A percentile compares a stretch with the other conserved stretches of the same genome.
Evolutionary conservation across 805 yeast species (phyloP).

Genomic region (Starmerella geochares): DNA sequence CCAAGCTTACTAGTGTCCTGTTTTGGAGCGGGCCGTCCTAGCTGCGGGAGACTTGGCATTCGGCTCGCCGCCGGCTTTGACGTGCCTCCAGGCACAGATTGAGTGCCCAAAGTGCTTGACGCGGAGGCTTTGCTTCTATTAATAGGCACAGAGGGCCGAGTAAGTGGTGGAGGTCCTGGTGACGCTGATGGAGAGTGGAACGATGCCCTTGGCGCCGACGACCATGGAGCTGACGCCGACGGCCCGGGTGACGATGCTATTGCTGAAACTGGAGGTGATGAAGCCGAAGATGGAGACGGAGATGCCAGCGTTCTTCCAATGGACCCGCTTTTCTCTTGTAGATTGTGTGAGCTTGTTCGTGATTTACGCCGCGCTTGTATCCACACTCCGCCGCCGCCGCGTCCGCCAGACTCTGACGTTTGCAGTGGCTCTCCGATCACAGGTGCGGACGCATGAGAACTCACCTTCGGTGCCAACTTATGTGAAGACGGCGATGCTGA

Average conservation of each 20-base stretch:
- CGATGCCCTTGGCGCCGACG: neutral
- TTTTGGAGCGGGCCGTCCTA: neutral
- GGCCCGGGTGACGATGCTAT: neutral
- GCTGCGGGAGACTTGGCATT: neutral
- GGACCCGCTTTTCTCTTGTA: constrained; percentile 1
- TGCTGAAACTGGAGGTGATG: neutral
- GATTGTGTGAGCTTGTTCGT: constrained; percentile 1
- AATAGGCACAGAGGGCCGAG: no score
- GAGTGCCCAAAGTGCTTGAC: no score
- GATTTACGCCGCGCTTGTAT: constrained; percentile 1
- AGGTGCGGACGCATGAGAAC: no score
- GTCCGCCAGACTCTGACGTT: no score
- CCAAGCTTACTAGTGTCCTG: neutral
- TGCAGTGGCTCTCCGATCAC: no score
- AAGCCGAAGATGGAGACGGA: neutral
- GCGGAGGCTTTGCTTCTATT: neutral
- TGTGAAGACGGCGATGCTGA: neutral
- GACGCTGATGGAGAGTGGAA: neutral
- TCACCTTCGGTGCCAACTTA: no score
- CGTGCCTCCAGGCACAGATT: no score
- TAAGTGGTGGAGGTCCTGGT: no score
- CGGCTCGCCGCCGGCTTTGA: no score
- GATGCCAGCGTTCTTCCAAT: neutral
- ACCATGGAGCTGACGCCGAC: neutral
- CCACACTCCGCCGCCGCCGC: neutral